Evolutionary conservation across 2,329 filamentous ascomycete genomes (phyloP).

Genomic region (Emergomyces orientalis): DNA sequence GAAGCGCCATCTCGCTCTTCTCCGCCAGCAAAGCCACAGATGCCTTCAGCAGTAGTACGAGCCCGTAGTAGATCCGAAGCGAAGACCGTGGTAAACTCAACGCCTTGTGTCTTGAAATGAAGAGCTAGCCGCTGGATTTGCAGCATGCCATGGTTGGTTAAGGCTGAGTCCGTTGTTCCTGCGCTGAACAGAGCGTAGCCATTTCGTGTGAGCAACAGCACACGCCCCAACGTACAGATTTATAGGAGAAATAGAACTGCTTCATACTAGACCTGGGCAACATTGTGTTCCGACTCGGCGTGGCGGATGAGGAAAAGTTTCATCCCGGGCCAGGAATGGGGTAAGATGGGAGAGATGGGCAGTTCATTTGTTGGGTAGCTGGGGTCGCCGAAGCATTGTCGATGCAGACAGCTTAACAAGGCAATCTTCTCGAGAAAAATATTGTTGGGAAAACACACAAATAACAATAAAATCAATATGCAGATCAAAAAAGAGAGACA

Average conservation of each 20-base stretch:
- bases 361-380: background rate
- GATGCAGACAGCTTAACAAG: background rate
- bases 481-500: background rate
- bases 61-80: slow-evolving; percentile 71
- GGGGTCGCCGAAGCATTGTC: background rate
- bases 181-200: slow-evolving; percentile 45
- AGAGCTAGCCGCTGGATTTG: slow-evolving; percentile 64
- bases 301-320: slow-evolving; percentile 71
- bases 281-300: slow-evolving; percentile 84
- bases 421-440: background rate
- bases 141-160: slow-evolving; percentile 72
- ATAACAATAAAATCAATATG: background rate
- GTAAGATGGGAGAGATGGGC: too few relatives aligned
- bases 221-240: background rate
- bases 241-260: slow-evolving; percentile 3
- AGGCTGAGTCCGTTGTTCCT: slow-evolving; percentile 64
- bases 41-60: slow-evolving; percentile 36
- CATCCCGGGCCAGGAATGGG: slow-evolving; percentile 32
- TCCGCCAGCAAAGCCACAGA: slow-evolving; percentile 15
- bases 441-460: slow-evolving; percentile 1
- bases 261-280: slow-evolving; percentile 43
- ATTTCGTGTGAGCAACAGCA: background rate
- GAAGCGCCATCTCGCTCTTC: slow-evolving; percentile 8
- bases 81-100: slow-evolving; percentile 61
- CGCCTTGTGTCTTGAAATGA: slow-evolving; percentile 55